Base-by-base conservation (phyloP, 2,329 filamentous ascomycete species). In the Fusarium proliferatum region DNA sequence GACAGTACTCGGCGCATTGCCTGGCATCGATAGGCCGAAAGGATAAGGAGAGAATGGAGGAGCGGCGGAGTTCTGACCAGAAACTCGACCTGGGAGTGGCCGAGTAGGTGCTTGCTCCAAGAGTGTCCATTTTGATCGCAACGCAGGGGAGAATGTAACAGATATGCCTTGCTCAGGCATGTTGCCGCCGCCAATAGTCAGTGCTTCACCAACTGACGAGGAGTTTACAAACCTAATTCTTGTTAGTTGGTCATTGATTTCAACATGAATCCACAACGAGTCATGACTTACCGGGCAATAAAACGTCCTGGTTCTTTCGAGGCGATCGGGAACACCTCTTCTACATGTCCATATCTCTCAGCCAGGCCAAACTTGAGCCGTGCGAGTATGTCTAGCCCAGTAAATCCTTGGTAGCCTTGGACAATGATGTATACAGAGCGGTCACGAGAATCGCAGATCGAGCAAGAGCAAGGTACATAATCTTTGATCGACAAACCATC, bases 61-160 rank as follows among this genome's bases (percentile, higher is more conserved):
- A 33, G 49, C 28, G n/a, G 56, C 26, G 26, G 64, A 17, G 11
- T 52, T n/a, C 34, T 69, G 67, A 38, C 33, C 55, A 30, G 36
- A 34, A 34, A 48, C 48, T 59, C 49, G 51, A n/a, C 57, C 26
- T 41, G 39, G 17, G 21, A n/a, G n/a, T 23, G 51, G 64, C 4
- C 60, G 65, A 12, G 42, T 59, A 21, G 63, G 56, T 17, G 61
- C 56, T 23, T 63, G 51, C 12, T 51, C 33, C 15, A 64, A 48
- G 16, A 55, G 45, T 34, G 63, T 63, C 81, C 81, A 83, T 64
- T 81, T 83, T 5, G 80, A 82, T 33, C 79, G 73, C 52, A 78
- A 48, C 10, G 76, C 72, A 7, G 81, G 78, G 9, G 67, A 66
- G 34, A 83, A 77, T 19, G 5, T 46, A 26, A 82, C 36, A 9